Evolutionary conservation across 2,329 filamentous ascomycete species (phyloP).

Genomic region (Nemania serpens): DNA sequence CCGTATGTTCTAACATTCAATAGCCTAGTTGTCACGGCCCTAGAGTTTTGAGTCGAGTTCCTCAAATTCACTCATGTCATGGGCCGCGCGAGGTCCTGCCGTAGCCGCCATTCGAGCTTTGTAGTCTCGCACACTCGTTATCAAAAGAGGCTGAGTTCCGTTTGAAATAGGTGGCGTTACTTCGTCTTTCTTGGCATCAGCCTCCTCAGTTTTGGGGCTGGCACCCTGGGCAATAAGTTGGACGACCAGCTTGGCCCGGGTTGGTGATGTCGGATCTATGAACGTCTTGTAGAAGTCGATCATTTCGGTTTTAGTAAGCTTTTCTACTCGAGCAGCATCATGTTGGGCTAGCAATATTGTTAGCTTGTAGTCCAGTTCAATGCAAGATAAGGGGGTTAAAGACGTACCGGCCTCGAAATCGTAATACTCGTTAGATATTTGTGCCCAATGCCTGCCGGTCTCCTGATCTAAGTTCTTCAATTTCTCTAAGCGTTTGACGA

Average conservation of each 20-base stretch:
- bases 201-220: constrained; percentile 48
- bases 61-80: constrained; percentile 82
- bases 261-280: constrained; percentile 74
- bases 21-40: background rate
- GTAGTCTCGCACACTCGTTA: constrained; percentile 79
- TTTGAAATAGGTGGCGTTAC: constrained; percentile 47
- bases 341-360: constrained; percentile 61
- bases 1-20: constrained; percentile 2
- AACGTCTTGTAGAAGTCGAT: constrained; percentile 76
- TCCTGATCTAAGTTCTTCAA: constrained; percentile 90
- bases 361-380: constrained; percentile 14
- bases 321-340: constrained; percentile 76
- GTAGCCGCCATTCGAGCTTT: constrained; percentile 77
- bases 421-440: constrained; percentile 84
- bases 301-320: constrained; percentile 79
- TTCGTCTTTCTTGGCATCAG: constrained; percentile 43
- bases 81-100: constrained; percentile 71
- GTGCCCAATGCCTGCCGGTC: constrained; percentile 79
- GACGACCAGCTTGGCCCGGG: constrained; percentile 81
- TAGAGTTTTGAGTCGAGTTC: constrained; percentile 83
- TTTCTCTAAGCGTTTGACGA: constrained; percentile 87
- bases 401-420: constrained; percentile 83
- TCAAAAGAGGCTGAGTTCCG: constrained; percentile 61
- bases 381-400: background rate
- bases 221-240: constrained; percentile 78